Conservation (phyloP, 1,284 basidiomycete species). For the Tilletia caries region DNA sequence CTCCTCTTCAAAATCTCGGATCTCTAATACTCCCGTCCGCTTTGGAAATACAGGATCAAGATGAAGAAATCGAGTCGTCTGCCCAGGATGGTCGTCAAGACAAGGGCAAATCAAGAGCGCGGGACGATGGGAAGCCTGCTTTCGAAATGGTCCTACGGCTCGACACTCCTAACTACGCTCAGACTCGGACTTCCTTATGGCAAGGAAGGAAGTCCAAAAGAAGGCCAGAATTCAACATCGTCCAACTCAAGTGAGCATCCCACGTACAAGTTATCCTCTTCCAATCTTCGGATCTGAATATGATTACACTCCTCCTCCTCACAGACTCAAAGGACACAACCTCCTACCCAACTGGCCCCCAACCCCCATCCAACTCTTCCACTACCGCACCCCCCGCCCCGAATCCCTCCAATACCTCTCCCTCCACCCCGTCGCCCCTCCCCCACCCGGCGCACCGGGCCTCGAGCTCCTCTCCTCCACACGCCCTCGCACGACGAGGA, state of each 20-base stretch:
- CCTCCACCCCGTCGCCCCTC: conserved; percentile 56
- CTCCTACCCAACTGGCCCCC: neutral
- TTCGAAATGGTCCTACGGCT: neutral
- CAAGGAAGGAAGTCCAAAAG: neutral
- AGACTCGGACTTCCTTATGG: neutral
- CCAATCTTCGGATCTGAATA: neutral
- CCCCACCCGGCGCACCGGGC: conserved; percentile 22
- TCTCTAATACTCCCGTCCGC: neutral
- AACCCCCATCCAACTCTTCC: conserved; percentile 44
- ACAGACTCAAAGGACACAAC: neutral
- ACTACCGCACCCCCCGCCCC: conserved; percentile 60
- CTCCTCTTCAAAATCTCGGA: neutral
- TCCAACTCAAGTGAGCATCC: neutral
- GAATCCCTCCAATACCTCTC: conserved; percentile 63
- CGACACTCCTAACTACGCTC: neutral
- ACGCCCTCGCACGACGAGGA: conserved; percentile 9
- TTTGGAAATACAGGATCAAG: neutral
- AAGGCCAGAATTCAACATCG: neutral
- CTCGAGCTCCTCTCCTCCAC: conserved; percentile 14
- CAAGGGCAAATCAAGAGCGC: neutral
- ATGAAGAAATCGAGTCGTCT: neutral
- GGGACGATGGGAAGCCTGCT: neutral
- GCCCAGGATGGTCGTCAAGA: neutral
- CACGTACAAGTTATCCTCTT: neutral
- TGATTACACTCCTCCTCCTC: neutral